These are phyloP conservation scores for Colletotrichum tanaceti DNA, from an alignment of 2,329 filamentous ascomycete species.

Conservation along the genomic window DNA sequence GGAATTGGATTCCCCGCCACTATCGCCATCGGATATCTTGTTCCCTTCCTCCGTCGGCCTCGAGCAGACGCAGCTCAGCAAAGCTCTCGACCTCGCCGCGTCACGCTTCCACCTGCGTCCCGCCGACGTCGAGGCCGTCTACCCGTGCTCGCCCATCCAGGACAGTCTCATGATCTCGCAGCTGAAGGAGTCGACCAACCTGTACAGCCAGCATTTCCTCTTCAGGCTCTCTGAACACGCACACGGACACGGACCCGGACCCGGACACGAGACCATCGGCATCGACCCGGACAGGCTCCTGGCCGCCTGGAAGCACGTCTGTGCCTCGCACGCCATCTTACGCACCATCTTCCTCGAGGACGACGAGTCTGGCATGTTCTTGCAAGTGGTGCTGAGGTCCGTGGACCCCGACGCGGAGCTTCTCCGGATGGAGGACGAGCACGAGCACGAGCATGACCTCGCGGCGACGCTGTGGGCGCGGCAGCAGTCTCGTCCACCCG, in stretches of 20 bases:
- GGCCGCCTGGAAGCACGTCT: conserved; percentile 19
- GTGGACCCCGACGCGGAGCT: neutral
- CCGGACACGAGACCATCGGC: neutral
- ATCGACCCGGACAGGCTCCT: conserved; percentile 1
- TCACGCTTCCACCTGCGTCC: neutral
- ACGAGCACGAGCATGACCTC: neutral
- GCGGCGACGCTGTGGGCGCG: neutral
- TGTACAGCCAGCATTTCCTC: conserved; percentile 25
- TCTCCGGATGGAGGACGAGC: neutral
- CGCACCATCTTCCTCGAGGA: conserved; percentile 20
- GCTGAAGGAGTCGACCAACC: neutral
- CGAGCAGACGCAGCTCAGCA: neutral
- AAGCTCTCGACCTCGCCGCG: neutral
- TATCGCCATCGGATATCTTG: neutral
- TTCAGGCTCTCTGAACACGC: conserved; percentile 32
- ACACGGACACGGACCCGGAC: too few relatives aligned
- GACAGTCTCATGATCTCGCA: conserved; percentile 31
- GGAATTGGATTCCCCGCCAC: neutral
- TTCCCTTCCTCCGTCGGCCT: conserved; percentile 2
- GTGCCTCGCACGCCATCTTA: neutral
- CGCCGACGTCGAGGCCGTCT: conserved; percentile 14
- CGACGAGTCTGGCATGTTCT: neutral
- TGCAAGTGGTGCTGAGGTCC: conserved; percentile 10
- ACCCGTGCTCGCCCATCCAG: conserved; percentile 33
- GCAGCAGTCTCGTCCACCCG: neutral